Percentiles rank a stretch among this genome's conserved stretches.
These are phyloP conservation scores for Puccinia triticina DNA, from an alignment of 1,284 basidiomycete genomes.

Conservation along the genomic window DNA sequence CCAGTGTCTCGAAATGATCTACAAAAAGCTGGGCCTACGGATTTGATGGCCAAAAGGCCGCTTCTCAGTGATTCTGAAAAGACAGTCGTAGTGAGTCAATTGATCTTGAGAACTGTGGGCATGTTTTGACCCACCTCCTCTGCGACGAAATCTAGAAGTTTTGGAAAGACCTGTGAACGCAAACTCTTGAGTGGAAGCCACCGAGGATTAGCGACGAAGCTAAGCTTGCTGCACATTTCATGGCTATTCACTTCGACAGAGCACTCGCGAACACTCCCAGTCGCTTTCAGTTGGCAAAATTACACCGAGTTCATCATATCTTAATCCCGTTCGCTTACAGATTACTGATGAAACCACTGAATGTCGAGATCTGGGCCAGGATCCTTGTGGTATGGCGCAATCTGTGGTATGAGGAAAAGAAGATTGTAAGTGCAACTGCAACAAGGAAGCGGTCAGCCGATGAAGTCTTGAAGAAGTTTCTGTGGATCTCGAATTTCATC, in stretches of 20 bases:
- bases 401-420: background rate
- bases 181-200: background rate
- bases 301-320: background rate
- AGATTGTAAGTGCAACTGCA: background rate
- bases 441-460: background rate
- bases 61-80: no score
- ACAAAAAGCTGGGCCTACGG: no score
- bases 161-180: no score
- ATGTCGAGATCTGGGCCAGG: background rate
- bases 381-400: background rate
- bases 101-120: no score
- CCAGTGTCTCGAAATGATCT: no score
- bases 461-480: background rate
- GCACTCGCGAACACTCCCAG: background rate
- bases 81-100: no score
- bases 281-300: background rate
- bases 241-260: background rate
- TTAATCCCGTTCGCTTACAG: background rate
- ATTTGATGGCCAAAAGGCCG: no score
- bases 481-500: background rate
- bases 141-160: no score
- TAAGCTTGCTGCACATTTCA: background rate
- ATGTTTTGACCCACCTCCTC: no score
- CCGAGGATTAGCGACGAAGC: background rate
- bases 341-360: background rate